Conservation (phyloP, 768 basidiomycete species). For the Mrakia gelida region DNA sequence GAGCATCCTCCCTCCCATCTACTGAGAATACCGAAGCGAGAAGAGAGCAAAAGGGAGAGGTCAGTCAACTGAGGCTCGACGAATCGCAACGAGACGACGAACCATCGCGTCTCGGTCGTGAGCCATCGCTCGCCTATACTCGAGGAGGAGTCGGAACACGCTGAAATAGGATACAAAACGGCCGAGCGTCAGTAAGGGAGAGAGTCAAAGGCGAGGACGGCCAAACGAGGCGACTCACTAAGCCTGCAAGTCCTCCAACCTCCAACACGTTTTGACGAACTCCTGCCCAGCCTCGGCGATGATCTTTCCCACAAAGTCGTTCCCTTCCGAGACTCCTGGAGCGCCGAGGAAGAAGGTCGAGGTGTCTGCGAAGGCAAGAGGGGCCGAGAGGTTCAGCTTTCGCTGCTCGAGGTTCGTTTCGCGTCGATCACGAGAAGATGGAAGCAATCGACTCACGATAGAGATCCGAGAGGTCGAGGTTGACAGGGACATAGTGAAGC, state of each 20-base stretch:
- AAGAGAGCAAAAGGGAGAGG: too few species aligned
- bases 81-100: not conserved
- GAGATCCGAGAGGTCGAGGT: slow-evolving; percentile 34
- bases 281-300: not conserved
- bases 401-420: too few species aligned
- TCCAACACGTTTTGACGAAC: not conserved
- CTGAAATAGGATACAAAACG: too few species aligned
- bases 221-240: not conserved
- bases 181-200: too few species aligned
- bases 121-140: slow-evolving; percentile 1
- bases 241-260: slow-evolving; percentile 1
- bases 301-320: not conserved
- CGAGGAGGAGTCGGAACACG: slow-evolving; percentile 4
- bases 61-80: too few species aligned
- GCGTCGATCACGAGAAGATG: too few species aligned
- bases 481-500: slow-evolving; percentile 43
- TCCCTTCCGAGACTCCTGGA: not conserved
- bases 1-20: too few species aligned
- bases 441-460: not conserved
- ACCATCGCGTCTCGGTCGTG: slow-evolving; percentile 9
- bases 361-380: not conserved
- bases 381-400: too few species aligned
- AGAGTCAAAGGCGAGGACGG: too few species aligned
- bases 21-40: too few species aligned
- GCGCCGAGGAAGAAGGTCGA: slow-evolving; percentile 7